Percentiles rank a stretch among this genome's conserved stretches.
phyloP scores from a whole-genome alignment of 2,329 filamentous ascomycete genomes.

The Ophiostoma tasmaniense region DNA sequence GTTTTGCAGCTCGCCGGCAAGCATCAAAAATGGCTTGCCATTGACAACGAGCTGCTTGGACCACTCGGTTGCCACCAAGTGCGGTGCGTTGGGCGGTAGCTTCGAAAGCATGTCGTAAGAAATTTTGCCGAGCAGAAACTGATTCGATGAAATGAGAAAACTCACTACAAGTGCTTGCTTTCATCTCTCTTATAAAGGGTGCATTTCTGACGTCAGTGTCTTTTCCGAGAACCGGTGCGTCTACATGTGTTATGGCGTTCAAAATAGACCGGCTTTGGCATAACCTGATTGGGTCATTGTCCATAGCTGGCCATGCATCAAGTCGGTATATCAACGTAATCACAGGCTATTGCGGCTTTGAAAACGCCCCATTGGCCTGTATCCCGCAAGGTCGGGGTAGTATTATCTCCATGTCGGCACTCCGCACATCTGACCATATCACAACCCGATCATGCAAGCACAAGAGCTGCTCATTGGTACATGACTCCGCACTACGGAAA shows the following conservation, averaged over 20 bases:
- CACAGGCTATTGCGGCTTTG: background rate
- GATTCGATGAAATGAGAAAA: background rate
- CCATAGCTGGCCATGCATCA: background rate
- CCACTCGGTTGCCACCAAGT: background rate
- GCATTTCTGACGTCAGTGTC: background rate
- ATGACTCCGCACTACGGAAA: background rate
- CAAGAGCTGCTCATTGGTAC: background rate
- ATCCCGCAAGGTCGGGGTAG: background rate
- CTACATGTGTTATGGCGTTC: background rate
- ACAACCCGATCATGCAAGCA: background rate
- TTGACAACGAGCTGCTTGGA: conserved; percentile 28
- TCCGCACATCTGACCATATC: background rate
- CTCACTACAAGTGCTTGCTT: background rate
- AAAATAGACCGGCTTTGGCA: background rate
- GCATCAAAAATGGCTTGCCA: conserved; percentile 27
- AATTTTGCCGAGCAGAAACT: background rate
- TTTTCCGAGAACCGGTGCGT: background rate
- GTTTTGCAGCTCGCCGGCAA: conserved; percentile 27
- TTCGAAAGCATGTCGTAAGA: background rate
- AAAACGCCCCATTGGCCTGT: background rate
- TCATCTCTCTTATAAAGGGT: background rate
- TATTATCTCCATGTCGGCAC: background rate
- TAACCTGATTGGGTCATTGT: background rate
- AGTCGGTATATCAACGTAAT: background rate
- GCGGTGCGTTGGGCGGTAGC: background rate